Evolutionary conservation across 305 asterid genomes (phyloP), one percentile per base, ranked within the genome.

Genomic region (Rubia peregrina): DNA sequence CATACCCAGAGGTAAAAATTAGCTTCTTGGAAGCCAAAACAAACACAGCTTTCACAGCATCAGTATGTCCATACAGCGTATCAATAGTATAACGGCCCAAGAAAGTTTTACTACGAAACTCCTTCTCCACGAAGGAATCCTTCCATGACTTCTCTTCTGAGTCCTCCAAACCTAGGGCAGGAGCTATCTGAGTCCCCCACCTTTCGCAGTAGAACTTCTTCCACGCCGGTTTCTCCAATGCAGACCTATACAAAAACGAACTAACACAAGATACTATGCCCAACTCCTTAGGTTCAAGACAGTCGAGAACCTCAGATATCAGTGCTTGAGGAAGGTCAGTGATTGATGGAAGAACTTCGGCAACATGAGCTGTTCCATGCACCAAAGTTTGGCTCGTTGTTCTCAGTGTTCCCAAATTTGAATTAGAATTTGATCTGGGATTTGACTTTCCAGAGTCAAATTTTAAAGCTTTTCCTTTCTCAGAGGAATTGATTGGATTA

Each of bases 1-100:
- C 98, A 84, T 90, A 93, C 51, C 98, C 96, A 0, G 98, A 89
- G 71, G 95, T 93, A 74, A 93, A 84, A 46, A 89, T 85, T 19
- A 93, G 83, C 83, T 89, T 93, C 83, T 86, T 93, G 36, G 96
- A 90, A 73, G 80, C 83, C 73, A 90, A 76, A 61, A 90, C 86
- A 71, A 83, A 89, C 66, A 90, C 88, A 3, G 95, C 74, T 80
- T 95, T 83, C 70, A 93, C 94, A 69, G 96, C 96, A 78, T 93
- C 97, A 0, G 84, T 83, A 79, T 93, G 98, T 71, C 98, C 98
- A 78, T 86, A 85, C 77, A 93, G 77, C 0, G 88, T 81, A 70
- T 93, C 96, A 44, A 84, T 77, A 78, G 83, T 88, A 71, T 85
- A 89, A 17, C 90, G 90, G 30, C 97, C 98, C 92, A 86, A 77